Conservation (phyloP, 2,329 filamentous ascomycete species). For the Aspergillus sp. region DNA sequence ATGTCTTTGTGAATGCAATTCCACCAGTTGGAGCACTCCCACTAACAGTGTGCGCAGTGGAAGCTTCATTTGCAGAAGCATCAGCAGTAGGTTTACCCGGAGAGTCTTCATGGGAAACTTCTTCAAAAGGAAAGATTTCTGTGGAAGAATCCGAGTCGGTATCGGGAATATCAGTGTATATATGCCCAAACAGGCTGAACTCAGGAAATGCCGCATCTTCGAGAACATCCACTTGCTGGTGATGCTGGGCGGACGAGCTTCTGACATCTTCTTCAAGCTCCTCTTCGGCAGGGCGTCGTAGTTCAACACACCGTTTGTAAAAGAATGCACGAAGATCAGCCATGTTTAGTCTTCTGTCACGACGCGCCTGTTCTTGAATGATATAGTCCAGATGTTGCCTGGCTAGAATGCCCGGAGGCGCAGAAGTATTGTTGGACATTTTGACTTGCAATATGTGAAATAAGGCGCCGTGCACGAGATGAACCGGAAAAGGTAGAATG, state of each 20-base stretch:
- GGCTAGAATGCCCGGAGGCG: not conserved
- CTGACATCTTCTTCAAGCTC: not conserved
- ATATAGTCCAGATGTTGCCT: not conserved
- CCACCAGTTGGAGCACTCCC: not conserved
- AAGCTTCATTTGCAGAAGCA: not conserved
- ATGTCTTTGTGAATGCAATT: not conserved
- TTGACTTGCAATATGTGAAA: not conserved
- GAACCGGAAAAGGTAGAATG: not conserved
- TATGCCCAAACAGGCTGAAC: not conserved
- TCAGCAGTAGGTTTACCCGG: not conserved
- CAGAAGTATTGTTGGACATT: not conserved
- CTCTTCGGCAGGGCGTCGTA: not conserved
- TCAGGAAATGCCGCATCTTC: not conserved
- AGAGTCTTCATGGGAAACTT: not conserved
- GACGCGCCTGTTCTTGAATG: not conserved
- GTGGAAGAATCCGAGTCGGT: not conserved
- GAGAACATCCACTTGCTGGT: not conserved
- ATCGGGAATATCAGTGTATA: not conserved
- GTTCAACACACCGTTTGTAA: not conserved
- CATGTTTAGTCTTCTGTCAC: not conserved
- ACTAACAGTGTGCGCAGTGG: not conserved
- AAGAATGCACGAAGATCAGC: not conserved
- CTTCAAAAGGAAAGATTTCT: not conserved
- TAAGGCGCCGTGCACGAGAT: not conserved
- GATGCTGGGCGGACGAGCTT: not conserved